These are phyloP conservation scores for Sugiyamaella sp. DNA, from an alignment of 1,139 yeast genomes.

Conservation along the genomic window DNA sequence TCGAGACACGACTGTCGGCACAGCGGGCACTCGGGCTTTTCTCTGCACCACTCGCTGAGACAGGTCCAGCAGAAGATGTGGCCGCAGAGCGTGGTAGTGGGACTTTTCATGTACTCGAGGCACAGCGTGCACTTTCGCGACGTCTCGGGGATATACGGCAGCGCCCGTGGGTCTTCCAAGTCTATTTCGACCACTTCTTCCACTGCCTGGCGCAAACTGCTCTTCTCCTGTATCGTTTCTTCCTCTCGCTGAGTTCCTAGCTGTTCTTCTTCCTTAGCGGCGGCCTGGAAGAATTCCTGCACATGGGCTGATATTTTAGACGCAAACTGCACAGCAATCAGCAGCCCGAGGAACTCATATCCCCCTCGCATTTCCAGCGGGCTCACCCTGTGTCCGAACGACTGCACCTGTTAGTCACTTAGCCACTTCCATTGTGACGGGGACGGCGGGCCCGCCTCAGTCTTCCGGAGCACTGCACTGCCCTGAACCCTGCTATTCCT, in stretches of 20 bases:
- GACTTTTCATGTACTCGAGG: conserved; percentile 74
- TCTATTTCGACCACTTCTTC: conserved; percentile 44
- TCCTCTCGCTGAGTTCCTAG: background rate
- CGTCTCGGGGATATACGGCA: conserved; percentile 70
- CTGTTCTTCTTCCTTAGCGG: background rate
- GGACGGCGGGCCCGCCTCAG: too few species aligned
- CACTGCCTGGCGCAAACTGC: background rate
- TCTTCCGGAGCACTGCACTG: too few species aligned
- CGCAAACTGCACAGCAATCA: conserved; percentile 63
- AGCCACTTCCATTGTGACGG: too few species aligned
- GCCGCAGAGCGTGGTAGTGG: conserved; percentile 88
- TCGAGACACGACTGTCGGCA: conserved; percentile 71
- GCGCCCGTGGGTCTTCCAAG: conserved; percentile 55
- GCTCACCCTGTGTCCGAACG: conserved; percentile 39
- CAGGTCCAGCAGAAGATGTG: conserved; percentile 94
- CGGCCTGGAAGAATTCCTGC: background rate
- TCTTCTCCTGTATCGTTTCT: background rate
- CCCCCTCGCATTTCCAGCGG: conserved; percentile 47
- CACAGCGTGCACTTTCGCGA: conserved; percentile 85
- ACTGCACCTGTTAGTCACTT: conserved; percentile 24
- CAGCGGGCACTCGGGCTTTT: conserved; percentile 85
- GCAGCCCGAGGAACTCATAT: conserved; percentile 75
- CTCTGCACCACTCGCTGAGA: conserved; percentile 85
- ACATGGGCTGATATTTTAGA: conserved; percentile 18
- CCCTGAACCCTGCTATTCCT: background rate